Conservation (phyloP, 176 grass and related monocot genomes). For the Zea mays region Zm-B73-REFERENCE-NAM-5.0 NC_050098.1:191462501-191463000, state of each 20-base stretch:
- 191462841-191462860: constrained; percentile 74
- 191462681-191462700: too few relatives aligned
- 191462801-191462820: constrained; percentile 79
- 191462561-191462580: too few relatives aligned
- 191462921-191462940: constrained; percentile 63
- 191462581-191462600: too few relatives aligned
- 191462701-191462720: neutral
- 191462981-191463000: constrained; percentile 7
- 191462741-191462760: neutral
- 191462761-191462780: constrained; percentile 23
- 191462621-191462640: too few relatives aligned
- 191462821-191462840: constrained; percentile 56
- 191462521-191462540: too few relatives aligned
- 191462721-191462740: neutral
- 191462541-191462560: too few relatives aligned
- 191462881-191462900: constrained; percentile 71
- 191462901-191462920: constrained; percentile 62
- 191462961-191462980: constrained; percentile 21
- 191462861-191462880: constrained; percentile 81
- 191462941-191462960: constrained; percentile 52
- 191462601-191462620: too few relatives aligned
- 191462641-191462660: too few relatives aligned
- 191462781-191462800: constrained; percentile 70
- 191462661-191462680: too few relatives aligned
- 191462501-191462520: too few relatives aligned